Percentiles rank a stretch among this genome's conserved stretches.
Conservation (phyloP, 1,284 basidiomycete species). For the Ustilago bromivora region DNA sequence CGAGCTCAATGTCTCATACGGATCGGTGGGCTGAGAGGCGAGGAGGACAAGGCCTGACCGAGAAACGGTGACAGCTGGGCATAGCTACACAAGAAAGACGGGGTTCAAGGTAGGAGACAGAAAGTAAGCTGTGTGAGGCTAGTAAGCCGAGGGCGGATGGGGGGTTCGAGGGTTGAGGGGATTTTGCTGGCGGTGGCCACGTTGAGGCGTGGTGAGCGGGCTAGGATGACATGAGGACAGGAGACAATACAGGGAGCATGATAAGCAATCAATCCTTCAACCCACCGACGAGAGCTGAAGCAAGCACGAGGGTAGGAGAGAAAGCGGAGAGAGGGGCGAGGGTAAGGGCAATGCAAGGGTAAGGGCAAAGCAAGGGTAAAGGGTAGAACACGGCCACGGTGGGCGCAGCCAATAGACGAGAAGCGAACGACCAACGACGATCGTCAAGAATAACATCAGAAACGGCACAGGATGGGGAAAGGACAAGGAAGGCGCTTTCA, state of each 20-base stretch:
- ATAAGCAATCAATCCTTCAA: neutral
- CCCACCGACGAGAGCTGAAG: neutral
- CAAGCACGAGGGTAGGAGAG: conserved; percentile 9
- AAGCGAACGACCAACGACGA: neutral
- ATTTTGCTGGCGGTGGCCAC: conserved; percentile 32
- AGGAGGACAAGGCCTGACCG: neutral
- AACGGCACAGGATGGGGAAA: neutral
- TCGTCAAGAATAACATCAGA: neutral
- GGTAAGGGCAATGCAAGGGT: conserved; percentile 4
- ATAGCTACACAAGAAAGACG: neutral
- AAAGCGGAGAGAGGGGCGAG: conserved; percentile 3
- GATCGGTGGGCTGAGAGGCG: neutral
- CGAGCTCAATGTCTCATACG: neutral
- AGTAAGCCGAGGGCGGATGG: neutral
- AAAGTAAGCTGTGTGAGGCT: conserved; percentile 10
- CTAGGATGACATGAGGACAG: neutral
- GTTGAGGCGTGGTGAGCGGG: conserved; percentile 15
- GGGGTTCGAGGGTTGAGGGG: conserved; percentile 36
- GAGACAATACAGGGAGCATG: neutral
- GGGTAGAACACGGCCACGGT: neutral
- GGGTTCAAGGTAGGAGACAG: neutral
- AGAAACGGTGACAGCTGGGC: neutral
- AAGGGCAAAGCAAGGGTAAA: conserved; percentile 9
- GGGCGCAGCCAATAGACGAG: conserved; percentile 22
- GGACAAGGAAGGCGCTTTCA: neutral